phyloP scores from a whole-genome alignment of 1,284 basidiomycete species.

The Sporisorium sorghi region DNA sequence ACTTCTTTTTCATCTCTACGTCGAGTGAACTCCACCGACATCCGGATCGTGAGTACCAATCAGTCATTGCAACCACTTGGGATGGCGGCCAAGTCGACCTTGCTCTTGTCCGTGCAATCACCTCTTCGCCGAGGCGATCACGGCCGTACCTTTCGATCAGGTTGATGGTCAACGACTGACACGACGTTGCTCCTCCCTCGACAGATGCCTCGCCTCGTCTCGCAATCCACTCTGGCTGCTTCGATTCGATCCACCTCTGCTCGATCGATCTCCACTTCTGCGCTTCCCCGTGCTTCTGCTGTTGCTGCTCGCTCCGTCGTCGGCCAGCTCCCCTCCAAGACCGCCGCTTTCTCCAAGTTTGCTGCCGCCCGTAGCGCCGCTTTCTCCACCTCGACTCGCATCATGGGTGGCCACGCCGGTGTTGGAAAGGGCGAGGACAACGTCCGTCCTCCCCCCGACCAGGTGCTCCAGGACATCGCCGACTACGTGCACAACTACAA shows the following conservation, averaged over 20 bases:
- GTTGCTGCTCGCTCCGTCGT: conserved; percentile 41
- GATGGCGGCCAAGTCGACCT: no score
- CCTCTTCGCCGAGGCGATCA: background rate
- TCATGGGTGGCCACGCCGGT: conserved; percentile 55
- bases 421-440: conserved; percentile 66
- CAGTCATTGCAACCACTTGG: no score
- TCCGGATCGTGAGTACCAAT: conserved; percentile 38
- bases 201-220: conserved; percentile 59
- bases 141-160: background rate
- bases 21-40: conserved; percentile 28
- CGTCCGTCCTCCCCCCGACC: conserved; percentile 64
- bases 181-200: background rate
- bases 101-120: background rate
- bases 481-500: conserved; percentile 65
- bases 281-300: conserved; percentile 37
- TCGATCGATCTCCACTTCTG: conserved; percentile 54
- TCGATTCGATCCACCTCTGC: conserved; percentile 52
- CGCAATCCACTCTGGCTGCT: conserved; percentile 51
- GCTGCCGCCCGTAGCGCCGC: conserved; percentile 39
- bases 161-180: background rate
- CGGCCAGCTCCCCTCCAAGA: conserved; percentile 26
- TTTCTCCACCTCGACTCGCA: conserved; percentile 56
- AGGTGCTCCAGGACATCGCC: conserved; percentile 66
- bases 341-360: conserved; percentile 25
- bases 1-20: conserved; percentile 12